Evolutionary conservation across 805 yeast genomes (phyloP), one percentile per base, ranked within the genome.

Genomic region (Sungouiella blattae): DNA sequence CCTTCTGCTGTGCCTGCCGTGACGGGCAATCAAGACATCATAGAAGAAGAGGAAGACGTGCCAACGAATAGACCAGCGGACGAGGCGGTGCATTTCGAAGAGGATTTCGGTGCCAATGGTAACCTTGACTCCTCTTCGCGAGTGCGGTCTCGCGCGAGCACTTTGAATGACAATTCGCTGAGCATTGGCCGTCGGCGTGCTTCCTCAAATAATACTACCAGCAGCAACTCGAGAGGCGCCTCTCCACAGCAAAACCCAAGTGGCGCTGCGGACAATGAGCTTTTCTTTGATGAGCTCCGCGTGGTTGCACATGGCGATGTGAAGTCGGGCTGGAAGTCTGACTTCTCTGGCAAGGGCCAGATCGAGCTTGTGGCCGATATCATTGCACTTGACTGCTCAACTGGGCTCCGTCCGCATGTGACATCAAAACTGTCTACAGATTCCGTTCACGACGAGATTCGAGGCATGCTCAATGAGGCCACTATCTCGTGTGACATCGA

Each of bases 241-340:
- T 28, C 22, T 6, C n/a, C n/a, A n/a, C n/a, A n/a, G n/a, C n/a
- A n/a, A n/a, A 7, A 6, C 9, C 22, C 22, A 20, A 20, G 22
- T 20, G 22, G 8, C 6, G 8, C 22, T 6, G 22, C 9, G 9
- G 8, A 6, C 22, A 34, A 36, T 12, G 50, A 53, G 16, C 40
- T 84, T 11, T 83, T 73, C 47, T 58, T 79, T 9, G 94, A 88
- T 56, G 96, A 89, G 51, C 73, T 75, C 6, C 71, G 89, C 20
- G 76, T 85, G 4, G 65, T 93, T 6, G 75, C 82, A 9, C 74
- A 79, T 36, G 96, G 96, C 8, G 95, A 86, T 41, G 60, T 87
- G 53, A 86, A 84, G 53, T 70, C 75, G 20, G 99, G 99, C 3
- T 93, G 99, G 99, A 93, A 93, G 57, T 78, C 93, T 1, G 98